A percentile compares a stretch with the other conserved stretches of the same genome.
phyloP scores from a whole-genome alignment of 2,329 filamentous ascomycete species.

The Neofusicoccum cordaticola region DNA sequence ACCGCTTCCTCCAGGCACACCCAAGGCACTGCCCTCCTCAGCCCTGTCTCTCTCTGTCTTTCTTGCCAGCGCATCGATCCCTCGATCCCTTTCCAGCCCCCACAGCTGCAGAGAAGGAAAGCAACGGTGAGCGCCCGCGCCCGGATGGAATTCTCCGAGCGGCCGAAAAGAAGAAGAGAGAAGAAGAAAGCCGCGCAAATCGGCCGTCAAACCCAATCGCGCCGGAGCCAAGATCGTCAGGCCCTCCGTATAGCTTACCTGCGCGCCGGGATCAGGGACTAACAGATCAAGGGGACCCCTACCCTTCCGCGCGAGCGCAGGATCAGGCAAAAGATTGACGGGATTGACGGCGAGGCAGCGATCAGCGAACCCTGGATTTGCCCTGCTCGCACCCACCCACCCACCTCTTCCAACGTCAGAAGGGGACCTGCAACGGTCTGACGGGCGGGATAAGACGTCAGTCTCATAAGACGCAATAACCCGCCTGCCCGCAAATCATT shows the following conservation, averaged over 20 bases:
- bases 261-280: not conserved
- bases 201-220: not conserved
- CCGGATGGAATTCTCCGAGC: not conserved
- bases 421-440: too few species aligned
- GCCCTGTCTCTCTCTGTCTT: too few species aligned
- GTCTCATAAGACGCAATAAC: not conserved
- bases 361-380: not conserved
- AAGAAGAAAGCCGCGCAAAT: too few species aligned
- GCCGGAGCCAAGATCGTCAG: not conserved
- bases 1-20: too few species aligned
- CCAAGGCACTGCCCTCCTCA: too few species aligned
- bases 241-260: slow-evolving; percentile 12
- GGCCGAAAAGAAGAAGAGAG: not conserved
- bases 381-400: not conserved
- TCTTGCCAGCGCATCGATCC: not conserved
- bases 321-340: not conserved
- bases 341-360: not conserved
- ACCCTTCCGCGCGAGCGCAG: not conserved
- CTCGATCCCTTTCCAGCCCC: not conserved
- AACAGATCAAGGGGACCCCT: not conserved
- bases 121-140: not conserved
- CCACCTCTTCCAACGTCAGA: too few species aligned
- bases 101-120: not conserved
- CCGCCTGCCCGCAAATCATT: not conserved
- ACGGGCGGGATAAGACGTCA: not conserved